phyloP scores from a whole-genome alignment of 176 grass and related monocot genomes.

The Tillandsia fasciculata region DNA sequence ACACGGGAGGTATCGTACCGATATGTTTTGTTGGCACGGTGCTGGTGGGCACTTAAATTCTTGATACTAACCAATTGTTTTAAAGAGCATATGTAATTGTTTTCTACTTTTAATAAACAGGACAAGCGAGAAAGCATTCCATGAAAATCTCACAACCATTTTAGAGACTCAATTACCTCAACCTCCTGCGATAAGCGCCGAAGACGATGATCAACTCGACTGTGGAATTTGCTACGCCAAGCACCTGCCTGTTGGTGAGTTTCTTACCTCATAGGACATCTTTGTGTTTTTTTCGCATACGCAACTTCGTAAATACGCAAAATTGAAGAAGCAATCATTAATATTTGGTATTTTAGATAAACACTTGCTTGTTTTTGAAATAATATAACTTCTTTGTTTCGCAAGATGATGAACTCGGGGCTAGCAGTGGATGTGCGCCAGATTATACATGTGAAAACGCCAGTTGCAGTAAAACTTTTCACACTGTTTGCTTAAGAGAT shows the following conservation, averaged over 20 bases:
- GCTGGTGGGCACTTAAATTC: no score
- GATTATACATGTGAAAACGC: slow-evolving; percentile 60
- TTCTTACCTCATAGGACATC: no score
- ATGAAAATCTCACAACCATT: slow-evolving; percentile 49
- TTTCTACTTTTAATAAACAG: slow-evolving; percentile 8
- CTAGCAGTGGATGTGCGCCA: slow-evolving; percentile 43
- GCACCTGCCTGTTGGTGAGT: slow-evolving; percentile 53
- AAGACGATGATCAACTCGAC: slow-evolving; percentile 44
- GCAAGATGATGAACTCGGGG: slow-evolving; percentile 67
- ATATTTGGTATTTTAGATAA: no score
- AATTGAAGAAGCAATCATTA: no score
- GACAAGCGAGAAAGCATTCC: slow-evolving; percentile 38
- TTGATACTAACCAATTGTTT: no score
- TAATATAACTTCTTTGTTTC: slow-evolving; percentile 1
- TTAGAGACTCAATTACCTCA: slow-evolving; percentile 40
- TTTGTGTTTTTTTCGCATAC: no score
- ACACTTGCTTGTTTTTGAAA: no score
- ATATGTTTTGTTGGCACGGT: no score
- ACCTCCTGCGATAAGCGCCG: slow-evolving; percentile 25
- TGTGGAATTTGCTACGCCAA: slow-evolving; percentile 86
- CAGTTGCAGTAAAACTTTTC: slow-evolving; percentile 63
- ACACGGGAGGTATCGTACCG: no score
- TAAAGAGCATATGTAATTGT: not conserved
- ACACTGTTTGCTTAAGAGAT: slow-evolving; percentile 58
- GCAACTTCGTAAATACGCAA: no score